These are phyloP conservation scores for Candida anutae DNA, from an alignment of 1,139 yeast genomes.

Conservation along the genomic window DNA sequence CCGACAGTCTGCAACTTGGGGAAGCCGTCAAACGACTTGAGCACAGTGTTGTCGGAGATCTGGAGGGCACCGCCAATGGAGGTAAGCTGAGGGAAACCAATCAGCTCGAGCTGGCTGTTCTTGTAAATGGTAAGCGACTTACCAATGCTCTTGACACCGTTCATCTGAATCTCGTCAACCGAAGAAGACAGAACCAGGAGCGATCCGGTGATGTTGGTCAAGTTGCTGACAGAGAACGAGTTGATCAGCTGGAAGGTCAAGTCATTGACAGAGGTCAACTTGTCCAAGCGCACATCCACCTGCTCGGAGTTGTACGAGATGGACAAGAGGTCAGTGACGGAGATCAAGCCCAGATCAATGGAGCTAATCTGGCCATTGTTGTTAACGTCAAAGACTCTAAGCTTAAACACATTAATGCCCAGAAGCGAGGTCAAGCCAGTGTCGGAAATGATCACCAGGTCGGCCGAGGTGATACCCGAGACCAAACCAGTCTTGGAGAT, in stretches of 20 bases:
- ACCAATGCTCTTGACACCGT: conserved; percentile 57
- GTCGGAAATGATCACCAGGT: conserved; percentile 71
- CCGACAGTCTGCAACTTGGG: conserved; percentile 63
- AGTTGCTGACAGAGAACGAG: conserved; percentile 61
- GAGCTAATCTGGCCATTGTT: conserved; percentile 64
- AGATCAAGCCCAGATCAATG: conserved; percentile 63
- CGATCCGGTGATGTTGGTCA: conserved; percentile 70
- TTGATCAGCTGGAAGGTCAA: conserved; percentile 73
- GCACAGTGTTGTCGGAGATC: conserved; percentile 73
- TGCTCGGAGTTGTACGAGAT: conserved; percentile 80
- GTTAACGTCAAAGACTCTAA: conserved; percentile 77
- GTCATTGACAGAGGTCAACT: conserved; percentile 77
- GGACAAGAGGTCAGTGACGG: conserved; percentile 67
- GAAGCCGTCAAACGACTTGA: conserved; percentile 64
- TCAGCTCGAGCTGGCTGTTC: conserved; percentile 62
- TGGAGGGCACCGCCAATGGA: conserved; percentile 83
- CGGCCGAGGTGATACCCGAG: conserved; percentile 68
- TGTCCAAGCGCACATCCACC: conserved; percentile 60
- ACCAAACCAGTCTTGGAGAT: conserved; percentile 63
- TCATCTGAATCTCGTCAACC: conserved; percentile 49
- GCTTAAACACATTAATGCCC: conserved; percentile 72
- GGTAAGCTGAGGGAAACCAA: conserved; percentile 65
- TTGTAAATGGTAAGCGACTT: conserved; percentile 70
- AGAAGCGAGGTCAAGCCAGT: conserved; percentile 72
- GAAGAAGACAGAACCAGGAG: conserved; percentile 65